A percentile compares a stretch with the other conserved stretches of the same genome.
phyloP scores from a whole-genome alignment of 2,329 filamentous ascomycete species.

The Arthroderma sp. region DNA sequence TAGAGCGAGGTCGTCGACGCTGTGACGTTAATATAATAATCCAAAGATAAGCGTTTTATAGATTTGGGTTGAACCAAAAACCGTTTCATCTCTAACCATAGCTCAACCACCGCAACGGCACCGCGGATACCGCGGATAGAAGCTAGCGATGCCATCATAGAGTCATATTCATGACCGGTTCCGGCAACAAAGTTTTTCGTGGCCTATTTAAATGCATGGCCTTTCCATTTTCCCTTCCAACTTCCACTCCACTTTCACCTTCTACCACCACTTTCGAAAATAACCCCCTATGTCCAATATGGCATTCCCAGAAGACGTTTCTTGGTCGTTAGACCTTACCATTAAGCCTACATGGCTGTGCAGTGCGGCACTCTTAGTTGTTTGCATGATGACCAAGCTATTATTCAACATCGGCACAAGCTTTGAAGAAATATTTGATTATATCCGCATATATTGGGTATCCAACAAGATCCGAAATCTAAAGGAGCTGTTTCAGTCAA shows the following conservation, averaged over 20 bases:
- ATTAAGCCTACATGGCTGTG: neutral
- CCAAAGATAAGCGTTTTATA: too few relatives aligned
- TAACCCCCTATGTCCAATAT: neutral
- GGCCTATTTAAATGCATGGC: too few relatives aligned
- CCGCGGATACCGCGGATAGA: too few relatives aligned
- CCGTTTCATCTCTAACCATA: too few relatives aligned
- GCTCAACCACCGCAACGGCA: too few relatives aligned
- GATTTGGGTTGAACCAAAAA: too few relatives aligned
- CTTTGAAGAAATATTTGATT: neutral
- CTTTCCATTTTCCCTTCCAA: neutral
- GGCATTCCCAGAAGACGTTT: neutral
- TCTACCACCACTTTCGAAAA: neutral
- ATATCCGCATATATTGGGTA: neutral
- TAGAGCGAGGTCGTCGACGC: too few relatives aligned
- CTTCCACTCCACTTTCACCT: neutral
- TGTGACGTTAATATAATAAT: too few relatives aligned
- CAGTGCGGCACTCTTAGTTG: neutral
- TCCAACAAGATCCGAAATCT: slow-evolving; percentile 1
- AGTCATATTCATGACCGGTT: too few relatives aligned
- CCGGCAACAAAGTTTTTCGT: too few relatives aligned
- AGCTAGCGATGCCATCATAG: too few relatives aligned
- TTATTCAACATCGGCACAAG: neutral
- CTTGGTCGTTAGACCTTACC: neutral
- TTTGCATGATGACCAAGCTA: neutral
- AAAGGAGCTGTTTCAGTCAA: neutral